Percentiles rank a stretch among this genome's conserved stretches.
These are phyloP conservation scores for Keithomyces neogunnii DNA, from an alignment of 2,329 filamentous ascomycete species.

Conservation along the genomic window DNA sequence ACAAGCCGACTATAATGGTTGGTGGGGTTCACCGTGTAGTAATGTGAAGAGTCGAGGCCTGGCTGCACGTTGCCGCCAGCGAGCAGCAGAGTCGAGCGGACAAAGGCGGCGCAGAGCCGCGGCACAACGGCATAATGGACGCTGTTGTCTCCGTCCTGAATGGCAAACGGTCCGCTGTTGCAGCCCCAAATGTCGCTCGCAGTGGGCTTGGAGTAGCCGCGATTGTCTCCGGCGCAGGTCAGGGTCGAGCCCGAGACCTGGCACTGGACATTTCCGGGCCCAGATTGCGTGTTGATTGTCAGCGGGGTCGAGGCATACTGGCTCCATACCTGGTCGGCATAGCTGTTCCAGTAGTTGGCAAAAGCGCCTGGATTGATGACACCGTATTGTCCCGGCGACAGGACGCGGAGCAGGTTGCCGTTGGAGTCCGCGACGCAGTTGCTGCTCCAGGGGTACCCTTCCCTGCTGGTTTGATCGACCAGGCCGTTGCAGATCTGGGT, in stretches of 20 bases:
- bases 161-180: constrained; percentile 37
- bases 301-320: constrained; percentile 29
- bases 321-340: constrained; percentile 38
- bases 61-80: constrained; percentile 40
- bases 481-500: constrained; percentile 32
- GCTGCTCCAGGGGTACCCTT: constrained; percentile 34
- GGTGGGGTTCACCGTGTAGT: constrained; percentile 37
- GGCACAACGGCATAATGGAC: constrained; percentile 34
- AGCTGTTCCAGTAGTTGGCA: constrained; percentile 31
- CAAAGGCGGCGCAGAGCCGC: constrained; percentile 40
- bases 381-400: constrained; percentile 34
- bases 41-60: constrained; percentile 22
- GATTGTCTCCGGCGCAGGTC: constrained; percentile 32
- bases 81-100: constrained; percentile 34
- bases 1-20: constrained; percentile 52
- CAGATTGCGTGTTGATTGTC: constrained; percentile 33
- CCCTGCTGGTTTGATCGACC: constrained; percentile 24
- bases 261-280: constrained; percentile 30
- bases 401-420: constrained; percentile 31
- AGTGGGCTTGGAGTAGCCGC: constrained; percentile 32
- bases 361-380: constrained; percentile 26
- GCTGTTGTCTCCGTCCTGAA: constrained; percentile 25
- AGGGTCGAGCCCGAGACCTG: constrained; percentile 24
- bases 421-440: constrained; percentile 30
- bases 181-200: constrained; percentile 41